Evolutionary conservation across 352 stramenopile genomes (phyloP).

Genomic region (Phytophthora tubulina): DNA sequence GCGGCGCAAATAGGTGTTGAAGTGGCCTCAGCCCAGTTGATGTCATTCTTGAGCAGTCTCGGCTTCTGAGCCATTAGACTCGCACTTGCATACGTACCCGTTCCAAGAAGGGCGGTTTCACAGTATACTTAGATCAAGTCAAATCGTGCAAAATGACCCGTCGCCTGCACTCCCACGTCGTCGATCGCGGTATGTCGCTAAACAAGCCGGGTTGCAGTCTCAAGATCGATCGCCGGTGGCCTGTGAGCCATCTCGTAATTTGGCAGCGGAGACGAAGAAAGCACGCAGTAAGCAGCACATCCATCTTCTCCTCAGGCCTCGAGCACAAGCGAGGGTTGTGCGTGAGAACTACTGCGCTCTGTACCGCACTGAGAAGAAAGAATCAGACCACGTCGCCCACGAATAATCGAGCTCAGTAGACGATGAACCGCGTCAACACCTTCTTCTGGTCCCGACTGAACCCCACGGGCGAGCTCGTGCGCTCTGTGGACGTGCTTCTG

Average conservation of each 20-base stretch:
- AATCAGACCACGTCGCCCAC: constrained; percentile 1
- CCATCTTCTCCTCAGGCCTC: neutral
- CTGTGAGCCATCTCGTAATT: constrained; percentile 44
- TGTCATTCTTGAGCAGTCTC: constrained; percentile 32
- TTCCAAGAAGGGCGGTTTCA: neutral
- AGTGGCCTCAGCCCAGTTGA: constrained; percentile 21
- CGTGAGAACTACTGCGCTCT: constrained; percentile 21
- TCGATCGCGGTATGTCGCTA: constrained; percentile 39
- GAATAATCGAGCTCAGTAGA: constrained; percentile 3
- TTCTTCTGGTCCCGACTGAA: constrained; percentile 85
- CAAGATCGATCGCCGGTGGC: constrained; percentile 36
- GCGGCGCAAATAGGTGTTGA: constrained; percentile 18
- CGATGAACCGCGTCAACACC: constrained; percentile 74
- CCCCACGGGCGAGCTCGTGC: constrained; percentile 79
- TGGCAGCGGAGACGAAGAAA: constrained; percentile 30
- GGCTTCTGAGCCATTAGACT: constrained; percentile 20
- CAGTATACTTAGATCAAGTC: constrained; percentile 27
- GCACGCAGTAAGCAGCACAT: neutral
- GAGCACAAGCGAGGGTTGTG: constrained; percentile 1
- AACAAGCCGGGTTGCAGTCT: constrained; percentile 38
- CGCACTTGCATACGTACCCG: constrained; percentile 24
- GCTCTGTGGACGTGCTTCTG: constrained; percentile 71
- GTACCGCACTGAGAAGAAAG: constrained; percentile 18
- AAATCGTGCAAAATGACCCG: neutral
- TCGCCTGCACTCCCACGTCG: constrained; percentile 20